These are phyloP conservation scores for Blastobotrys persicus DNA, from an alignment of 1,139 yeast genomes.

Conservation along the genomic window DNA sequence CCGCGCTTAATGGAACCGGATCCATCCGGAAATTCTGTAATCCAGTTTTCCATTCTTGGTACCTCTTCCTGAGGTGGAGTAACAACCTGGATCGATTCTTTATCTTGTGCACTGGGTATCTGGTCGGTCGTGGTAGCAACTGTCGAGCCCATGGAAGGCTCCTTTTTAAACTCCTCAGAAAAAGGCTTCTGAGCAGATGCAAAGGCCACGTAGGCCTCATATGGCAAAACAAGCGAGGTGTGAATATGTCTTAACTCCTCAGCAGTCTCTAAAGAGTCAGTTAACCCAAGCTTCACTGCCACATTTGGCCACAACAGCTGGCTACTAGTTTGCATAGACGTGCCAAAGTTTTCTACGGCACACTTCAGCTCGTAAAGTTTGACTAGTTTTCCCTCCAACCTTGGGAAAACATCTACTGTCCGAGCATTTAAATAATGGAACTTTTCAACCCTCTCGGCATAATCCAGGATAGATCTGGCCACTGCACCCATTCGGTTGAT, in stretches of 20 bases:
- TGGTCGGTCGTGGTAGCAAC: slow-evolving; percentile 3
- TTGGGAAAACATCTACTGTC: slow-evolving; percentile 32
- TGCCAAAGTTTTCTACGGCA: slow-evolving; percentile 16
- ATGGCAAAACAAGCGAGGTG: slow-evolving; percentile 10
- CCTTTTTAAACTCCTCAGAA: slow-evolving; percentile 1
- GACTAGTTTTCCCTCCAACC: slow-evolving; percentile 26
- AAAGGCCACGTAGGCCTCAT: slow-evolving; percentile 13
- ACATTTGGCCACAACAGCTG: slow-evolving; percentile 8
- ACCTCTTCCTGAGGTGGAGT: slow-evolving; percentile 4
- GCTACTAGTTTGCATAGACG: slow-evolving; percentile 1
- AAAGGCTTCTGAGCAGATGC: slow-evolving; percentile 5
- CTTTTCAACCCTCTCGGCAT: slow-evolving; percentile 36
- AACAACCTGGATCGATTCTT: neutral
- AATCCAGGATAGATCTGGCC: slow-evolving; percentile 38
- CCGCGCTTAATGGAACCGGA: neutral
- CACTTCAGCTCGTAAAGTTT: slow-evolving; percentile 34
- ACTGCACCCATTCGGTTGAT: slow-evolving; percentile 45
- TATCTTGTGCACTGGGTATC: slow-evolving; percentile 5
- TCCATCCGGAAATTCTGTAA: neutral
- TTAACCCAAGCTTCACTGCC: neutral
- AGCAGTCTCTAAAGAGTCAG: slow-evolving; percentile 1
- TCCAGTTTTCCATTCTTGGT: neutral
- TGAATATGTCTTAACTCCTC: slow-evolving; percentile 5
- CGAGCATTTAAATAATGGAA: slow-evolving; percentile 34
- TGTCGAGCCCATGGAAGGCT: neutral